Conservation (phyloP, 2,329 filamentous ascomycete genomes). For the Cercospora zeae-maydis region DNA sequence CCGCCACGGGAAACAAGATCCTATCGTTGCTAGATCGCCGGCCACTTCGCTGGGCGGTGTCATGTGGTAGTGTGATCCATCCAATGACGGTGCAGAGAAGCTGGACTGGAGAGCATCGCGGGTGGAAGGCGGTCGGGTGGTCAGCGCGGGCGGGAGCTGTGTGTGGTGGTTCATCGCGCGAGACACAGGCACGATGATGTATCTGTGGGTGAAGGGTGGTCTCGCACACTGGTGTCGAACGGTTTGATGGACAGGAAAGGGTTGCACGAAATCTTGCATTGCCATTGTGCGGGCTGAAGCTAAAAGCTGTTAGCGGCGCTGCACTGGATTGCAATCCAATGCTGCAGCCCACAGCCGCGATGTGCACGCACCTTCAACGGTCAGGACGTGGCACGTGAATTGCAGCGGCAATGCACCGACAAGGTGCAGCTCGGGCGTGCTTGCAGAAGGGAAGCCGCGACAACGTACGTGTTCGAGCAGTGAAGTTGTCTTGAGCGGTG, state of each 20-base stretch:
- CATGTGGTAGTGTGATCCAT: not conserved
- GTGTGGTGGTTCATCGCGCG: not conserved
- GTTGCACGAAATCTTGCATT: not conserved
- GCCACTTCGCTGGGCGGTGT: not conserved
- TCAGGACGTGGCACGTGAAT: conserved; percentile 5
- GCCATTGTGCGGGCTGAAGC: not conserved
- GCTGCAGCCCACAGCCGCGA: conserved; percentile 17
- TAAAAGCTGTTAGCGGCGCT: conserved; percentile 1
- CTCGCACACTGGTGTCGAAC: not conserved
- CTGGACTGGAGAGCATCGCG: not conserved
- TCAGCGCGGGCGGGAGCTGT: not conserved
- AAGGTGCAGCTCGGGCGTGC: conserved; percentile 4
- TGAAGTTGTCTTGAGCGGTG: not conserved
- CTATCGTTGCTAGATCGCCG: not conserved
- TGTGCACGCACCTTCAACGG: conserved; percentile 23
- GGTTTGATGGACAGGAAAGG: not conserved
- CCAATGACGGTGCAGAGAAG: not conserved
- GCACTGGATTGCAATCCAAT: not conserved
- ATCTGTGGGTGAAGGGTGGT: not conserved
- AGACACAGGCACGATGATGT: not conserved
- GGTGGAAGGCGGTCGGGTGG: not conserved
- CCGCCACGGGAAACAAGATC: not conserved
- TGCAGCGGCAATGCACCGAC: not conserved
- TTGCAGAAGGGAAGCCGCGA: conserved; percentile 9
- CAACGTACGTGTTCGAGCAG: conserved; percentile 5